Base-by-base conservation (phyloP, 139 green algal genomes). In the Haematococcus lacustris region DNA sequence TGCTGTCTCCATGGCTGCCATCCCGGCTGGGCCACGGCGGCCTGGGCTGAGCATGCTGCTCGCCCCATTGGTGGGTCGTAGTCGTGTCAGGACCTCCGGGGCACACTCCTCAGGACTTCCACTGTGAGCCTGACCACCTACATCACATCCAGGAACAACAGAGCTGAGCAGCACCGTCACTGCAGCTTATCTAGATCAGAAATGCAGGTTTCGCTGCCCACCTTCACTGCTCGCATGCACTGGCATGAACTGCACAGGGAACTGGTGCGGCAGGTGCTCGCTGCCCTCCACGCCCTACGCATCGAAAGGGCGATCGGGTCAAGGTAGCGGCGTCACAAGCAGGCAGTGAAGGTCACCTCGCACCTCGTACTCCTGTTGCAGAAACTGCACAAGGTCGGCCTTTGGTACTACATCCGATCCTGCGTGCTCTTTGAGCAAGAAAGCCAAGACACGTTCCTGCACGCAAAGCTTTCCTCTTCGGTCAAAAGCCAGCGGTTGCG, bases 361-460 rank as follows among this genome's bases (percentile, higher is more conserved):
- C 68, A 91, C 87, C 87, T 92, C 83, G 30, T 90, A 86, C 70
- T 92, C 87, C 41, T 89, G 83, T 40, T 88, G 83, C 57, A 92
- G 67, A 39, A 88, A 86, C 41, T 88, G 76, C 21, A 92, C 39
- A 26, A 92, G 51, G 30, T 77, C 78, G 4, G 81, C 75, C 32
- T 87, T 90, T 26, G 83, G 79, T 0, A 92, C 62, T 32, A 66
- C 35, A 30, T 90, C 81, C 6, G 60, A 63, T 38, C 76, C 73
- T 17, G 51, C 76, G 59, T 85, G 80, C 59, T 90, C 79, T 13
- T 77, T 68, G 3, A 91, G 34, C n/a, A 91, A 53, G 34, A 84
- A 90, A 25, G 65, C 50, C 9, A 88, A 35, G 3, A 91, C 79
- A 0, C 83, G 81, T 40, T 90, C 87, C 87, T 91, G 79, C 51